A percentile compares a stretch with the other conserved stretches of the same genome.
Evolutionary conservation across 495 filamentous ascomycete genomes (phyloP).

Genomic region (Cairneyella variabilis): DNA sequence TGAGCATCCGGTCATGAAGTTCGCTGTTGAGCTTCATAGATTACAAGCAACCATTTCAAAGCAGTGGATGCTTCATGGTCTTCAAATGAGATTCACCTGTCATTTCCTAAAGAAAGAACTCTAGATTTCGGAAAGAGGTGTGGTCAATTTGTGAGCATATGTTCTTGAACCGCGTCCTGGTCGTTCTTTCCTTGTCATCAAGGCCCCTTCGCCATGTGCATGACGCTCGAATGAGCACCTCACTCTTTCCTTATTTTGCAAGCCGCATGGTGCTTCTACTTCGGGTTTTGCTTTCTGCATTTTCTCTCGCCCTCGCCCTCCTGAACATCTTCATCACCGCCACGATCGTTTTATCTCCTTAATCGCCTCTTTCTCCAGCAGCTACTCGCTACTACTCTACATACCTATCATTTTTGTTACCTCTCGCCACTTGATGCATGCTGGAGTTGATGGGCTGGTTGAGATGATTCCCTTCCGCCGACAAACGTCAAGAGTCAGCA

Average conservation of each 20-base stretch:
- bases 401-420: slow-evolving; percentile 4
- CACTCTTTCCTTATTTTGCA: not conserved
- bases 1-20: too few species aligned
- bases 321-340: not conserved
- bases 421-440: slow-evolving; percentile 4
- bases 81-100: too few species aligned
- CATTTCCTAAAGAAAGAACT: too few species aligned
- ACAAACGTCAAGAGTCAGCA: slow-evolving; percentile 11
- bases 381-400: not conserved
- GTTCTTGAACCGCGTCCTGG: not conserved
- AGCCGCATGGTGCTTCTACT: too few species aligned
- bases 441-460: not conserved
- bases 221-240: not conserved
- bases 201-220: not conserved
- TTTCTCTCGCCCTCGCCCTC: too few species aligned
- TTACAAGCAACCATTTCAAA: too few species aligned
- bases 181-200: not conserved
- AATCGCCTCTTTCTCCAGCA: not conserved
- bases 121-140: too few species aligned
- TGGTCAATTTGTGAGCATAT: not conserved
- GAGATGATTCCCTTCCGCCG: slow-evolving; percentile 1
- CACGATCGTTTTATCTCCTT: slow-evolving; percentile 7
- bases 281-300: too few species aligned
- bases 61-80: too few species aligned
- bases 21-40: too few species aligned